phyloP scores from a whole-genome alignment of 768 basidiomycete genomes.

The Lactarius tabidus region DNA sequence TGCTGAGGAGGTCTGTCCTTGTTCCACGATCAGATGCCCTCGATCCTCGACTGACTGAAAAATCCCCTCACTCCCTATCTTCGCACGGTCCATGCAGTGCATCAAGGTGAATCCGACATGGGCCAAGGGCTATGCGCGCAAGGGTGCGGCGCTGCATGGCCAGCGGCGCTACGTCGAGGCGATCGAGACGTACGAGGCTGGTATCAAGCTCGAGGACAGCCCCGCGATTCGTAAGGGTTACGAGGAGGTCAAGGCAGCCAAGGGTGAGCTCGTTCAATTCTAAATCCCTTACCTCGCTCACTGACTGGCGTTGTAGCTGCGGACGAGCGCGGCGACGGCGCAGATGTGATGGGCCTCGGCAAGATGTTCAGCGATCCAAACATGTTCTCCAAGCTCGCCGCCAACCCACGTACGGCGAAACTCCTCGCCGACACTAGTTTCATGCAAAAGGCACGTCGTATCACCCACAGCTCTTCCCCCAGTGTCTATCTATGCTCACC shows the following conservation, averaged over 20 bases:
- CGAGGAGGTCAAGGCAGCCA: slow-evolving; percentile 82
- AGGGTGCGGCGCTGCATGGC: slow-evolving; percentile 92
- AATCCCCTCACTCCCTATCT: slow-evolving; percentile 1
- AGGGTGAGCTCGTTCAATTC: slow-evolving; percentile 44
- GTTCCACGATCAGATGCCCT: background rate
- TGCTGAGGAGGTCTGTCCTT: slow-evolving; percentile 78
- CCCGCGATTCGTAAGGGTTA: slow-evolving; percentile 82
- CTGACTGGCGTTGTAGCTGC: slow-evolving; percentile 28
- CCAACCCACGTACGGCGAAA: slow-evolving; percentile 81
- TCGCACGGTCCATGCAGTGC: slow-evolving; percentile 46
- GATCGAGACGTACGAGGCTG: slow-evolving; percentile 76
- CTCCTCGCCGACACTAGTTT: slow-evolving; percentile 83
- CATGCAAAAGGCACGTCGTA: slow-evolving; percentile 62
- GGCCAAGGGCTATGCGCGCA: slow-evolving; percentile 88
- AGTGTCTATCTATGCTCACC: no score
- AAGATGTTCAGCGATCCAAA: slow-evolving; percentile 84
- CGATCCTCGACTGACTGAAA: background rate
- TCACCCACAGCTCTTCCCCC: no score
- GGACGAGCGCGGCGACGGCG: slow-evolving; percentile 38
- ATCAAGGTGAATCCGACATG: slow-evolving; percentile 75
- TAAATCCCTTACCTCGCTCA: background rate
- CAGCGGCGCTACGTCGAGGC: slow-evolving; percentile 74
- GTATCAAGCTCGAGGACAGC: slow-evolving; percentile 78
- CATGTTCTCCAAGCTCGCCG: slow-evolving; percentile 75
- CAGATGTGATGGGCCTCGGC: slow-evolving; percentile 59